Base-by-base conservation (phyloP, 805 yeast genomes). In the Starmera pachycereana region DNA sequence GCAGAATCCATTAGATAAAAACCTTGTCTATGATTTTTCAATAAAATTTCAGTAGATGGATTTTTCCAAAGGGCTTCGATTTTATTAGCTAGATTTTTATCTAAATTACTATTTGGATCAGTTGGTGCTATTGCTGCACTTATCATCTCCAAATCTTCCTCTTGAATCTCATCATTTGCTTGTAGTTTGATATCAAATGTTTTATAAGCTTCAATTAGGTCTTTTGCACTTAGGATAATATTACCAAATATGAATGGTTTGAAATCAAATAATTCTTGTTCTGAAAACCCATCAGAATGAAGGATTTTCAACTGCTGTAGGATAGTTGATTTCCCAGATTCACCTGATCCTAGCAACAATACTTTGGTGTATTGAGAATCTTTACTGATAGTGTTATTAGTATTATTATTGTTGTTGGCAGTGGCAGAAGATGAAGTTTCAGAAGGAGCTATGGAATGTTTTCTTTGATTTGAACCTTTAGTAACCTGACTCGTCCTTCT, bases 1-100 rank as follows among this genome's bases (percentile, higher is more conserved):
- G 96, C 87, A 4, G 95, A 84, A 57, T 89, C 97, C 72, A 86
- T 75, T 35, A 89, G 63, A 56, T 88, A 86, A 52, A 88, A 87
- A 39, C 78, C 76, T 32, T 80, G 77, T 46, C 78, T 74, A 47
- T 79, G 76, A 38, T 65, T 68, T 46, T 72, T 71, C 25, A 85
- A 53, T 46, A 85, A 67, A 19, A 69, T 61, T 35, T 66, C 66
- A 10, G 87, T 84, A 11, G 72, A 70, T 0, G 80, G 76, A 39
- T 76, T 72, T 5, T 57, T 50, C 68, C 88, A 78, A 27, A 88
- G 53, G 12, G 60, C 56, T 19, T 60, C 54, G 41, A 86, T 72
- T 33, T 71, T 69, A 2, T 44, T 40, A 1, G 78, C 78, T 36
- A 78, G 54, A 30, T 57, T 54, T 37, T 62, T 57, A 62, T 81